Percentiles rank a stretch among this genome's conserved stretches.
These are phyloP conservation scores for Scalesia atractyloides DNA, from an alignment of 129 eudicot species.

Conservation along the genomic window DNA sequence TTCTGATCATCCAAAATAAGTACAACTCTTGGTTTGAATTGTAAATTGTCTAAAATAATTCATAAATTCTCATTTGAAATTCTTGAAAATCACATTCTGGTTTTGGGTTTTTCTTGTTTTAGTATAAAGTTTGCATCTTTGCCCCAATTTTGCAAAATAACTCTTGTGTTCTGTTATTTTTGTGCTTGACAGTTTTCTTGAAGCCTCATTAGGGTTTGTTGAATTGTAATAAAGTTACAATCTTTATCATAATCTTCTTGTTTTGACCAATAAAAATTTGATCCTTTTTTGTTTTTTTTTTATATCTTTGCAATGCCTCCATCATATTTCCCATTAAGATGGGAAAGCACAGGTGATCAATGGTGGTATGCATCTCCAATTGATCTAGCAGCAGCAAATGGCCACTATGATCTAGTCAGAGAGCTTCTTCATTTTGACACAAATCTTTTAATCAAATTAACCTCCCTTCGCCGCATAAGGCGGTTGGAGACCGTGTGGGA, in stretches of 20 bases:
- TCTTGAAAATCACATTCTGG: neutral
- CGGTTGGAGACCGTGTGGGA: constrained; percentile 94
- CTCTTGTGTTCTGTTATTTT: neutral
- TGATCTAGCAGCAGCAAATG: constrained; percentile 91
- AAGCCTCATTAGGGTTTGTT: neutral
- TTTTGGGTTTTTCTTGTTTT: constrained; percentile 2
- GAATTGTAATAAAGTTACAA: constrained; percentile 3
- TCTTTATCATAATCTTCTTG: neutral
- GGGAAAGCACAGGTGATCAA: constrained; percentile 97
- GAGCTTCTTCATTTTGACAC: constrained; percentile 79
- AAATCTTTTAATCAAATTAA: constrained; percentile 75
- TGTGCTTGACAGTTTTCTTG: neutral
- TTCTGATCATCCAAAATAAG: neutral
- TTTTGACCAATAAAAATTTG: neutral
- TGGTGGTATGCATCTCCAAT: constrained; percentile 98
- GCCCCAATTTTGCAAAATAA: neutral
- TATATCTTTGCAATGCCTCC: constrained; percentile 42
- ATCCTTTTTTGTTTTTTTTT: neutral
- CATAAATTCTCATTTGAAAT: neutral
- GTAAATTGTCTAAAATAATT: neutral
- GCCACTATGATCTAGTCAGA: constrained; percentile 74
- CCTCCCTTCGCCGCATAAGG: constrained; percentile 76
- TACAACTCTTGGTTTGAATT: too few relatives aligned
- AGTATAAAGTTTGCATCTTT: neutral
- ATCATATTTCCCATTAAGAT: constrained; percentile 63